These are phyloP conservation scores for Pseudozyma sp. DNA, from an alignment of 1,284 basidiomycete species.

Conservation along the genomic window DNA sequence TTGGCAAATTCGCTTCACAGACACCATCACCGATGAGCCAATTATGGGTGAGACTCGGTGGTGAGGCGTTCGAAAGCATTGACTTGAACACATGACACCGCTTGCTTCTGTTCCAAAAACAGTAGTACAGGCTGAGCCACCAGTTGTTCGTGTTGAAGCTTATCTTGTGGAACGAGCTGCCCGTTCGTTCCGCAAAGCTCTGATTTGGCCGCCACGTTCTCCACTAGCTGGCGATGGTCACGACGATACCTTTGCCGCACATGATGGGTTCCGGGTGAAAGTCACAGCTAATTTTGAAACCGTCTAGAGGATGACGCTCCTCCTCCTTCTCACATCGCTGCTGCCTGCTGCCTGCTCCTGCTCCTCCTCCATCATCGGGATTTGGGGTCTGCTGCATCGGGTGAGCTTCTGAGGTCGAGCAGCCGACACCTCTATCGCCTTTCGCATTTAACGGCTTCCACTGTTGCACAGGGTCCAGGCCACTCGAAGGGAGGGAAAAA, in stretches of 20 bases:
- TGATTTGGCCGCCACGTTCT: too few species aligned
- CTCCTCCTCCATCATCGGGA: neutral
- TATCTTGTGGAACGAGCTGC: too few species aligned
- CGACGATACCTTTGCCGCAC: too few species aligned
- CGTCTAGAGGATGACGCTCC: too few species aligned
- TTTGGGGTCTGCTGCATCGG: conserved; percentile 17
- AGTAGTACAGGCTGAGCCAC: too few species aligned
- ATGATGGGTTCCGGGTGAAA: too few species aligned
- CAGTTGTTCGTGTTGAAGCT: too few species aligned
- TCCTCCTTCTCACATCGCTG: too few species aligned
- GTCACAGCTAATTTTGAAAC: too few species aligned
- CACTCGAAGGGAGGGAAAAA: neutral
- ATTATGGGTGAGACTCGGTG: conserved; percentile 1
- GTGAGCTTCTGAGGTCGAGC: neutral
- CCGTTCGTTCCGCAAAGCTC: too few species aligned
- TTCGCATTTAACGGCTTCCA: conserved; percentile 27
- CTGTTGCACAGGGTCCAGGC: conserved; percentile 7
- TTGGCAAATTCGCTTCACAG: conserved; percentile 4
- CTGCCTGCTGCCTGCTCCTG: neutral
- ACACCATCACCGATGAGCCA: conserved; percentile 9
- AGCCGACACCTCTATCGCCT: neutral
- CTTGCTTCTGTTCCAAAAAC: neutral
- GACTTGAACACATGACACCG: conserved; percentile 32
- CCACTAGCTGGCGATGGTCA: too few species aligned
- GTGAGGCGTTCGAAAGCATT: conserved; percentile 3